Base-by-base conservation (phyloP, 805 yeast genomes). In the Pichia paraexigua region DNA sequence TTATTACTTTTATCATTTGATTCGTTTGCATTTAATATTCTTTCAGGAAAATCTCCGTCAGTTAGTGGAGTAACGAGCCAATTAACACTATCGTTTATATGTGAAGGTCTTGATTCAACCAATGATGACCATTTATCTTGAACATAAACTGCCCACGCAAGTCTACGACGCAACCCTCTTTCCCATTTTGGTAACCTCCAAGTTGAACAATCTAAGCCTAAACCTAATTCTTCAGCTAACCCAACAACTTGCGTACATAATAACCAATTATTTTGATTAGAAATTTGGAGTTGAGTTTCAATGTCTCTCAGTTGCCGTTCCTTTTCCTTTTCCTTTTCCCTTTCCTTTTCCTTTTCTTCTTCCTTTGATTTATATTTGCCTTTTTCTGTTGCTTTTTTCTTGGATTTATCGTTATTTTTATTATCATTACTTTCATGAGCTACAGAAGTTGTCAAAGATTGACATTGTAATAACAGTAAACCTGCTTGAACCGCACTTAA, bases 131-230 rank as follows among this genome's bases (percentile, higher is more conserved):
- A 92, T 63, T 91, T 89, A 62, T 90, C 97, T 65, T 90, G 95
- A 48, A 86, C 73, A 74, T 81, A 92, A 1, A 90, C 94, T 0
- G 97, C 97, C 98, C 99, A 92, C 0, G 97, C 96, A 46, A 92
- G 69, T 53, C 98, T 74, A 59, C 88, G 79, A 48, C 99, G 75
- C 46, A 92, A 69, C 7, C 95, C 95, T 47, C 95, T 75, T 63
- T 92, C 99, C 98, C 98, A 94, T 59, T 85, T 83, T 0, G 98
- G 98, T 37, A 92, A 69, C 60, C 86, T 83, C 99, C 99, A 92
- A 56, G 77, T 79, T 52, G 85, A 82, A 61, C 97, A 91, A 62
- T 91, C 92, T n/a, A 88, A 73, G 0, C 96, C 96, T 12, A 92
- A 71, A 0, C 98, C 97, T 18, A 92, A 71, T 58, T 92, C 96